Evolutionary conservation across 495 filamentous ascomycete genomes (phyloP).

Genomic region (Lasiosphaeria ovina): DNA sequence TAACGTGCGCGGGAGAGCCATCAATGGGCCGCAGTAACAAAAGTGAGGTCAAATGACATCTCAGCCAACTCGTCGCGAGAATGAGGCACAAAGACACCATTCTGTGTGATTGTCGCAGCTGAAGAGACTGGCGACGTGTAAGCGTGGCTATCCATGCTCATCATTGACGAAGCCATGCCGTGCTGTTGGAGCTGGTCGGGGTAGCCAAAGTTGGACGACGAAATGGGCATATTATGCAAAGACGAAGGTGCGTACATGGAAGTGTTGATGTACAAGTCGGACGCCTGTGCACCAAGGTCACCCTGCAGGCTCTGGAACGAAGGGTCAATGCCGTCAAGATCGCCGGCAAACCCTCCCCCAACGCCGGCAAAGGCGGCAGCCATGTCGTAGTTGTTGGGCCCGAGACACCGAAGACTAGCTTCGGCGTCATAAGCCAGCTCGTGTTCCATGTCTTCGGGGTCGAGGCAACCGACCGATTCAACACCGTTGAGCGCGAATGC

Average conservation of each 20-base stretch:
- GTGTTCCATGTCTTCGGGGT: conserved; percentile 35
- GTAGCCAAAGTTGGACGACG: conserved; percentile 38
- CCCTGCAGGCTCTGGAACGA: conserved; percentile 14
- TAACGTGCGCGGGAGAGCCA: not conserved
- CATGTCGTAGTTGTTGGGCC: conserved; percentile 26
- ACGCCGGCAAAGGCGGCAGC: conserved; percentile 27
- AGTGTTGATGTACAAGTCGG: conserved; percentile 27
- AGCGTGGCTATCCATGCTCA: conserved; percentile 31
- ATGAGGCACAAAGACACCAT: conserved; percentile 18
- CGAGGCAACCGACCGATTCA: conserved; percentile 24
- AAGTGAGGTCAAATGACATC: conserved; percentile 32
- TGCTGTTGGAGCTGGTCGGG: conserved; percentile 15
- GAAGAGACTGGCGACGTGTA: conserved; percentile 42
- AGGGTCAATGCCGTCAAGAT: conserved; percentile 15
- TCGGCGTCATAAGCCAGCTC: conserved; percentile 18
- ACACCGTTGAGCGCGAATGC: conserved; percentile 25
- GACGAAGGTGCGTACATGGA: conserved; percentile 22
- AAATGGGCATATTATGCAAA: conserved; percentile 36
- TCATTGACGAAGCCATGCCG: conserved; percentile 25
- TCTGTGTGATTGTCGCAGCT: conserved; percentile 39
- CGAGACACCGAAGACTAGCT: conserved; percentile 10
- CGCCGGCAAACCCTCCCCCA: conserved; percentile 29
- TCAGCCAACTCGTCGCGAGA: conserved; percentile 23
- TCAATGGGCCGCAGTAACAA: conserved; percentile 16
- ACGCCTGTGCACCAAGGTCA: conserved; percentile 13